A percentile compares a stretch with the other conserved stretches of the same genome.
Conservation (phyloP, 345 rosid species). For the Syzygium oleosum region DNA sequence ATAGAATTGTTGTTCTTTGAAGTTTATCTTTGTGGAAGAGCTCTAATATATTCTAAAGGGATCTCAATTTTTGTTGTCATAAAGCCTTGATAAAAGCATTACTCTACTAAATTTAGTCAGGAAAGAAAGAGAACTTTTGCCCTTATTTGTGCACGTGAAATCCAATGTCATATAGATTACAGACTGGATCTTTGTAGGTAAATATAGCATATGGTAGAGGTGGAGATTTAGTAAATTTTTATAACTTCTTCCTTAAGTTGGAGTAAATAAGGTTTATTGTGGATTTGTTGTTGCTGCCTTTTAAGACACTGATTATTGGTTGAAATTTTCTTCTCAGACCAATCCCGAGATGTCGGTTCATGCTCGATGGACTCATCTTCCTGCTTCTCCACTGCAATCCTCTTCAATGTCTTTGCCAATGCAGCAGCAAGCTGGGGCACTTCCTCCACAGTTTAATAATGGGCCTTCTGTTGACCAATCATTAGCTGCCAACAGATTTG, state of each 20-base stretch:
- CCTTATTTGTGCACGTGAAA: not conserved
- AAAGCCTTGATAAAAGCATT: not conserved
- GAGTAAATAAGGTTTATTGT: not conserved
- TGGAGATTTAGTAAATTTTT: not conserved
- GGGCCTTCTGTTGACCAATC: conserved; percentile 40
- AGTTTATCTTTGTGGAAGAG: not conserved
- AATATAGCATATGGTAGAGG: not conserved
- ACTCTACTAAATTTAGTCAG: not conserved
- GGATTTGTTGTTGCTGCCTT: not conserved
- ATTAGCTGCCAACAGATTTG: conserved; percentile 34
- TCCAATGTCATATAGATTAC: not conserved
- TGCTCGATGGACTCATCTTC: conserved; percentile 79
- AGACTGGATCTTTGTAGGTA: not conserved
- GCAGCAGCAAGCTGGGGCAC: conserved; percentile 53
- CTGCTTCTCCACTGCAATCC: conserved; percentile 46
- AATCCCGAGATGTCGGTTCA: conserved; percentile 64
- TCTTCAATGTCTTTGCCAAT: conserved; percentile 42
- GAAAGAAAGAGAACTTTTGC: not conserved
- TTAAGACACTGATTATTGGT: not conserved
- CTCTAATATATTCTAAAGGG: not conserved
- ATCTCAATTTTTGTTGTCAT: not conserved
- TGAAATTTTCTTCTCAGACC: conserved; percentile 36
- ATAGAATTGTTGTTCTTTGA: not conserved
- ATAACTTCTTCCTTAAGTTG: not conserved
- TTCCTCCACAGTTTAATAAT: conserved; percentile 52